Base-by-base conservation (phyloP, 495 filamentous ascomycete genomes). In the Usnea hakonensis region DNA sequence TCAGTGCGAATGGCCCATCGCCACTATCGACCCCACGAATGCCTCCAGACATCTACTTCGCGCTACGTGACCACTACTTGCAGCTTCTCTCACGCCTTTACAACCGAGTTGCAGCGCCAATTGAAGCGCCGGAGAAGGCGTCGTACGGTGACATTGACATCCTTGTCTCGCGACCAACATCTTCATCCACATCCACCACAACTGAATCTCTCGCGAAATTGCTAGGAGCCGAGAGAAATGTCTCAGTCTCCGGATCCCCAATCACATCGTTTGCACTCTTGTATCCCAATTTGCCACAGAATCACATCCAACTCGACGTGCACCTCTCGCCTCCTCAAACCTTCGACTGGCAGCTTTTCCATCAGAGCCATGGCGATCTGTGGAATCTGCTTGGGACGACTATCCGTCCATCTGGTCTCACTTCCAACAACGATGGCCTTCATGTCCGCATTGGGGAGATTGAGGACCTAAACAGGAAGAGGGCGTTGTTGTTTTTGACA, bases 241-340 rank as follows among this genome's bases (percentile, higher is more conserved):
- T 41, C 10, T 37, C 38, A 5, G 44, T 36, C 13, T 32, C 57
- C 5, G 61, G 60, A 33, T 62, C 61, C 19, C 61, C 58, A 13
- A 71, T 61, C 2, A 64, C 43, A 55, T 73, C 78, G 58, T 64
- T 83, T 38, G 82, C 83, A 13, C 71, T 87, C 5, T 78, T 76
- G 0, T 81, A 79, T 77, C 81, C 79, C 1, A 41, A 35, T 10
- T 30, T 26, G 0, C 54, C 59, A 0, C 62, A 73, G 6, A 65
- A 67, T 4, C 82, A 77, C 65, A 77, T 86, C 2, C 88, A 91
- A 59, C 74, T 91, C 9, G 87, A 91, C 68, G 68, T 90, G 3
- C 78, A 80, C 17, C 67, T 81, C 53, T 87, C 78, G 64, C 64
- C 64, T 1, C 64, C 73, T 0, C 67, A 74, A 16, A 68, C 74